Evolutionary conservation across 768 basidiomycete species (phyloP), one percentile per base, ranked within the genome.

Genomic region (Chlorophyllum brunneum): DNA sequence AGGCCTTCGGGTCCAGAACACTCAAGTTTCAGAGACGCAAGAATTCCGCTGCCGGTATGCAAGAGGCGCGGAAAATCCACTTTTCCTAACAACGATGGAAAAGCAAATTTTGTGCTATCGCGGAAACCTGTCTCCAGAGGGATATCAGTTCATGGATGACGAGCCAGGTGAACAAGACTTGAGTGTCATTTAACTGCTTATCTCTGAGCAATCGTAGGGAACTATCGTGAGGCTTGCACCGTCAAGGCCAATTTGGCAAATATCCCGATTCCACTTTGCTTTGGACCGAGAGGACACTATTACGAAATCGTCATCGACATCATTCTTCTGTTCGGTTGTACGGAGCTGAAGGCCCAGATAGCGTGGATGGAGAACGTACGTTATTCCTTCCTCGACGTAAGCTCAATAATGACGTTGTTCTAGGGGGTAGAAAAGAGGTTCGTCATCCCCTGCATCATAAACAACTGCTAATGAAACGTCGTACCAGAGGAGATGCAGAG

Each of bases 291-390:
- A 20, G 59, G 65, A 10, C 38, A 42, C 1, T 73, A 66, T 47
- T 76, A 63, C 52, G 47, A 59, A 27, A 55, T 75, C 30, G 58
- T 66, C 5, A 76, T 65, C 51, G 71, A 75, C 18, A 64, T 81
- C 4, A 65, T 81, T 10, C 54, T 83, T 20, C 60, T 75, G 11
- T 80, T 83, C 54, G 81, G 81, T 2, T 57, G 78, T 47, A 81
- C 80, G 2, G 81, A 82, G 54, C 58, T 81, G 56, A 73, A 70
- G 51, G 80, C 79, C 0, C 75, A 79, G 47, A 70, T 82, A 38
- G 66, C 69, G 22, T 83, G 80, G 79, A 61, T 67, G 54, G 78
- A 80, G 37, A 68, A 73, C 45, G 78, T 65, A 20, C 71, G 73
- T 53, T 16, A 22, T 3, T 10, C 5, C n/a, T 38, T 30, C 30